Conservation (phyloP, 345 rosid species). For the Hibiscus tridactylites region DNA sequence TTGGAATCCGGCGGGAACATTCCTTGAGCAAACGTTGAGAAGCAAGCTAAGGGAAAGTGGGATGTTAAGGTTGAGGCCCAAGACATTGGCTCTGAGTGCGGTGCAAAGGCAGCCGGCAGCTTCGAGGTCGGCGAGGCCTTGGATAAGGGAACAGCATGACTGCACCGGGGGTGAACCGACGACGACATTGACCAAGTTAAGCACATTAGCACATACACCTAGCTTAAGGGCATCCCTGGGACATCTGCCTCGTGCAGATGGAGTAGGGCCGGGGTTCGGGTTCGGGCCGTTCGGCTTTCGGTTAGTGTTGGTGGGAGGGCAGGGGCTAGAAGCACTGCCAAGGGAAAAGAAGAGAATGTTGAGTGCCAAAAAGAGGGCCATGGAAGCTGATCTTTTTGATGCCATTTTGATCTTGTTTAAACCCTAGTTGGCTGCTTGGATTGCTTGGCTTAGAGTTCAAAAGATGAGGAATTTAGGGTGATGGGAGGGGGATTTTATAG, state of each 20-base stretch:
- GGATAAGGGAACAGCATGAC: constrained; percentile 50
- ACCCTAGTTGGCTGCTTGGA: background rate
- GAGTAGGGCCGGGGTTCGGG: constrained; percentile 20
- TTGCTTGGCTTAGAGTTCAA: background rate
- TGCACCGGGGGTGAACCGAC: constrained; percentile 31
- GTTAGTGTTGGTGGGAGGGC: constrained; percentile 20
- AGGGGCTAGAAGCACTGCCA: constrained; percentile 31
- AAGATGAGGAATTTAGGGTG: background rate
- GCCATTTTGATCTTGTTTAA: constrained; percentile 30
- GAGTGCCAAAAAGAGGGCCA: constrained; percentile 41
- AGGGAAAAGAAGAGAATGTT: constrained; percentile 45
- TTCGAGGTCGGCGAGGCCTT: constrained; percentile 44
- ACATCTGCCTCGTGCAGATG: constrained; percentile 19
- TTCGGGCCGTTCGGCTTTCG: constrained; percentile 22
- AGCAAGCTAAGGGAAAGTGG: constrained; percentile 48
- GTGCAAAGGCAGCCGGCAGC: constrained; percentile 68
- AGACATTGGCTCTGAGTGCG: constrained; percentile 41
- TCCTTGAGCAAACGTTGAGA: constrained; percentile 47
- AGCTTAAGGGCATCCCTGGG: constrained; percentile 46
- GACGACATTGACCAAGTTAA: constrained; percentile 23
- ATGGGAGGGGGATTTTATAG: background rate
- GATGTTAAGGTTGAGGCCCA: constrained; percentile 44
- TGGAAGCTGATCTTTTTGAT: constrained; percentile 30
- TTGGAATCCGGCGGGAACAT: constrained; percentile 35
- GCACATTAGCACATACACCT: constrained; percentile 42